Percentiles rank a stretch among this genome's conserved stretches.
Conservation (phyloP, 768 basidiomycete genomes). For the Hypsizygus marmoreus region DNA sequence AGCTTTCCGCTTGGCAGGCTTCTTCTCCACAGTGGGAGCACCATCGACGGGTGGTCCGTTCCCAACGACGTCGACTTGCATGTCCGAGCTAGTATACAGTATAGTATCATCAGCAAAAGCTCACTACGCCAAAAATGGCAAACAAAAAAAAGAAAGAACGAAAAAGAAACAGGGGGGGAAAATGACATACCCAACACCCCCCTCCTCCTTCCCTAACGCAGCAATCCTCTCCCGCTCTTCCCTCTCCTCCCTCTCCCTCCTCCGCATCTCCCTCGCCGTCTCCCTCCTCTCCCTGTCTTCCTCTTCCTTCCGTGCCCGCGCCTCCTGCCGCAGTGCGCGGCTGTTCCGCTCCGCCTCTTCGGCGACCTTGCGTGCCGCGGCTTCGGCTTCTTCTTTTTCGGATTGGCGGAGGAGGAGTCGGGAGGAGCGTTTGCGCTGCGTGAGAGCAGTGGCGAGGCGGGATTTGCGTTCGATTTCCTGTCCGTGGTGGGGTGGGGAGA, state of each 20-base stretch:
- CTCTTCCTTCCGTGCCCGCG: slow-evolving; percentile 58
- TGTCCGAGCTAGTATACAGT: background rate
- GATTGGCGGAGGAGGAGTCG: slow-evolving; percentile 82
- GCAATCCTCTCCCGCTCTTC: slow-evolving; percentile 31
- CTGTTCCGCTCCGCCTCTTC: slow-evolving; percentile 72
- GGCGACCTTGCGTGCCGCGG: slow-evolving; percentile 56
- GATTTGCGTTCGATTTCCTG: slow-evolving; percentile 67
- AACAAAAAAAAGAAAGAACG: background rate
- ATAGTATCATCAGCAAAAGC: background rate
- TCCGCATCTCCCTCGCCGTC: slow-evolving; percentile 56
- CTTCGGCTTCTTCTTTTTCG: slow-evolving; percentile 73
- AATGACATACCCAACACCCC: slow-evolving; percentile 11
- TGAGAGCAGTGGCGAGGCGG: slow-evolving; percentile 71
- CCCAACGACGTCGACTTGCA: slow-evolving; percentile 10
- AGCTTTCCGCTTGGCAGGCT: slow-evolving; percentile 3
- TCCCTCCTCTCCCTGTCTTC: slow-evolving; percentile 56
- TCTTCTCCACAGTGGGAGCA: background rate
- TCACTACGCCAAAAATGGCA: no score
- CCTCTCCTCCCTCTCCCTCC: slow-evolving; percentile 49
- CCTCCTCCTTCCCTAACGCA: slow-evolving; percentile 19
- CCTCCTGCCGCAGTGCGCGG: slow-evolving; percentile 60
- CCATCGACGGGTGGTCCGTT: background rate
- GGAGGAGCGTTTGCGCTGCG: slow-evolving; percentile 88
- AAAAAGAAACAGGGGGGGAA: slow-evolving; percentile 14
- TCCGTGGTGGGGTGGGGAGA: slow-evolving; percentile 5